Percentiles rank a stretch among this genome's conserved stretches.
These are phyloP conservation scores for Incumbomyces delicatus DNA, from an alignment of 2,329 filamentous ascomycete species.

Conservation along the genomic window DNA sequence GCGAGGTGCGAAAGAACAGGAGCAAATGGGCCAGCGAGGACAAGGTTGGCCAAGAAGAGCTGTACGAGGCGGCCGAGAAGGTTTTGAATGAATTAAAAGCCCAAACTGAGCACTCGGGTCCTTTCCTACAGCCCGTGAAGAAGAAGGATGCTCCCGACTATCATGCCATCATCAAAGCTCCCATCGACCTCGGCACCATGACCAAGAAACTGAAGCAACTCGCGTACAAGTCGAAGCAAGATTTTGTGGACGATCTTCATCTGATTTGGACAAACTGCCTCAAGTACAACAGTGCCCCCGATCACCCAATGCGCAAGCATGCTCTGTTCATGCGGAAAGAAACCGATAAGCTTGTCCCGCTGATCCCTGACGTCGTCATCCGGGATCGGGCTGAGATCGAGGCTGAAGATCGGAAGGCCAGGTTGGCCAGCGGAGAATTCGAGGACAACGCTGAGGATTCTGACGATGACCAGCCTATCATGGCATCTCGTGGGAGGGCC, in stretches of 20 bases:
- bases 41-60: conserved; percentile 90
- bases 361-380: conserved; percentile 88
- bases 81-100: conserved; percentile 95
- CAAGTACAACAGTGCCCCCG: conserved; percentile 84
- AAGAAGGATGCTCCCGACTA: conserved; percentile 97
- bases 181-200: conserved; percentile 97
- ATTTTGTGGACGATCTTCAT: conserved; percentile 88
- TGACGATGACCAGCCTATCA: conserved; percentile 88
- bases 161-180: conserved; percentile 67
- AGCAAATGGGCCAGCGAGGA: conserved; percentile 99
- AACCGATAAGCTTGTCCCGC: conserved; percentile 87
- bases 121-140: conserved; percentile 87
- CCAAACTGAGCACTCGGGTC: conserved; percentile 93
- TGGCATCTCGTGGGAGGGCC: conserved; percentile 89
- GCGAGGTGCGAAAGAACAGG: conserved; percentile 92
- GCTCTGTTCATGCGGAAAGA: conserved; percentile 95
- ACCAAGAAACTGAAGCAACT: conserved; percentile 88
- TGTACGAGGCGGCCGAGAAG: conserved; percentile 95
- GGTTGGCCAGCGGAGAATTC: conserved; percentile 69
- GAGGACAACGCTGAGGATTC: conserved; percentile 74
- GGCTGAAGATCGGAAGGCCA: conserved; percentile 69
- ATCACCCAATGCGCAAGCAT: conserved; percentile 80
- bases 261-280: conserved; percentile 96
- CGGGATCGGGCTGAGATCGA: conserved; percentile 90
- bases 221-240: conserved; percentile 77